phyloP scores from a whole-genome alignment of 2,329 filamentous ascomycete species.

The Fusarium agapanthi region DNA sequence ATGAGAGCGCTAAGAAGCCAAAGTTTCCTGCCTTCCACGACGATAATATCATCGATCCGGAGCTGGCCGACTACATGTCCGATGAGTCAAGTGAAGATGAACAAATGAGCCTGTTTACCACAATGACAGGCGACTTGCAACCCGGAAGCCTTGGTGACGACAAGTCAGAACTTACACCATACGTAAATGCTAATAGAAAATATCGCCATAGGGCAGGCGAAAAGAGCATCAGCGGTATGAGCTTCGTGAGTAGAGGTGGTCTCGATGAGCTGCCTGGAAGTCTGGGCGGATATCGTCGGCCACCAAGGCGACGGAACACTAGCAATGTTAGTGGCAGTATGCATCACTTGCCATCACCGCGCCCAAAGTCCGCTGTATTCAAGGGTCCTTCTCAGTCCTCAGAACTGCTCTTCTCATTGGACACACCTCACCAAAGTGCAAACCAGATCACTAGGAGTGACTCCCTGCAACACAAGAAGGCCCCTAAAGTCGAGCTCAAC shows the following conservation, averaged over 20 bases:
- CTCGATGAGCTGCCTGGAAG: slow-evolving; percentile 70
- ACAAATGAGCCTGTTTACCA: slow-evolving; percentile 85
- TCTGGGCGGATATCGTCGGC: slow-evolving; percentile 67
- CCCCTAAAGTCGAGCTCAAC: slow-evolving; percentile 84
- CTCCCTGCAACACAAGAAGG: slow-evolving; percentile 78
- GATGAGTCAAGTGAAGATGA: slow-evolving; percentile 95
- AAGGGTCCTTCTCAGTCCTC: slow-evolving; percentile 64
- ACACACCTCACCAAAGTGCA: slow-evolving; percentile 54
- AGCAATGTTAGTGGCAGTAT: slow-evolving; percentile 80
- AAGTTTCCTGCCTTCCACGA: slow-evolving; percentile 93
- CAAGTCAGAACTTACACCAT: slow-evolving; percentile 74
- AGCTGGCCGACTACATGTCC: slow-evolving; percentile 93
- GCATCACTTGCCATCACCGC: slow-evolving; percentile 76
- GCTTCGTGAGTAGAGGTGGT: slow-evolving; percentile 71
- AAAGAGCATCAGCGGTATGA: slow-evolving; percentile 76
- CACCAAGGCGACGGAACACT: slow-evolving; percentile 78
- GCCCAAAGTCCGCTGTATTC: slow-evolving; percentile 66
- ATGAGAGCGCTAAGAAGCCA: slow-evolving; percentile 71
- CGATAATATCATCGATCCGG: slow-evolving; percentile 98
- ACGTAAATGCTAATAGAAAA: slow-evolving; percentile 78
- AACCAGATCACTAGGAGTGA: slow-evolving; percentile 76
- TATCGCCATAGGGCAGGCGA: slow-evolving; percentile 78
- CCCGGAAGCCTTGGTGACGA: slow-evolving; percentile 78
- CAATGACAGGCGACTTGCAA: slow-evolving; percentile 72
- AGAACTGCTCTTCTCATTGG: slow-evolving; percentile 59